Evolutionary conservation across 1,284 basidiomycete species (phyloP).

Genomic region (Leccinum laetum): DNA sequence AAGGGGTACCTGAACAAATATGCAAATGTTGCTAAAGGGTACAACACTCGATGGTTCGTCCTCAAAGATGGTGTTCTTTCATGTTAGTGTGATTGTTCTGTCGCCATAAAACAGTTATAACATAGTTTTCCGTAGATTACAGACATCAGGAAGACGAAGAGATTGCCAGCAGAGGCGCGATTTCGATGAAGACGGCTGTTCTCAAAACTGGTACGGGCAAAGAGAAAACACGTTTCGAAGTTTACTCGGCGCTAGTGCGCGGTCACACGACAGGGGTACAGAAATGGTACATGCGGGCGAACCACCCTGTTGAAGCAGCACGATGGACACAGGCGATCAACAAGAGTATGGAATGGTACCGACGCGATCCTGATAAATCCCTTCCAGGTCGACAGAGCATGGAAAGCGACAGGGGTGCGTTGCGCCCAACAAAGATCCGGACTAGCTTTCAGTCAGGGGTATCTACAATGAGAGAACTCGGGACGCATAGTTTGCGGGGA

Average conservation of each 20-base stretch:
- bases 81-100: constrained; percentile 49
- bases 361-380: constrained; percentile 28
- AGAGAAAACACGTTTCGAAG: constrained; percentile 81
- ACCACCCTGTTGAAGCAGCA: constrained; percentile 85
- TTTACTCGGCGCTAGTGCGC: constrained; percentile 63
- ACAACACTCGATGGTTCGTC: constrained; percentile 94
- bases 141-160: constrained; percentile 92
- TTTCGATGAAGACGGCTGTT: constrained; percentile 82
- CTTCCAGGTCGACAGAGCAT: constrained; percentile 20
- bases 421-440: constrained; percentile 27
- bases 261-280: constrained; percentile 48
- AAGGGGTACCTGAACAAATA: constrained; percentile 90
- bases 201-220: constrained; percentile 43
- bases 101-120: constrained; percentile 4
- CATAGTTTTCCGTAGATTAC: constrained; percentile 60
- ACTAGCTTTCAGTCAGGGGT: constrained; percentile 34
- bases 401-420: constrained; percentile 40
- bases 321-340: constrained; percentile 82
- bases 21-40: constrained; percentile 89
- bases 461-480: constrained; percentile 21
- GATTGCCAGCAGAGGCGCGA: constrained; percentile 85
- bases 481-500: constrained; percentile 25
- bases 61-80: constrained; percentile 84
- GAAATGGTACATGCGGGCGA: constrained; percentile 92
- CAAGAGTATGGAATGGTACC: constrained; percentile 71